Base-by-base conservation (phyloP, 2,329 filamentous ascomycete species). In the Didymella glomerata region DNA sequence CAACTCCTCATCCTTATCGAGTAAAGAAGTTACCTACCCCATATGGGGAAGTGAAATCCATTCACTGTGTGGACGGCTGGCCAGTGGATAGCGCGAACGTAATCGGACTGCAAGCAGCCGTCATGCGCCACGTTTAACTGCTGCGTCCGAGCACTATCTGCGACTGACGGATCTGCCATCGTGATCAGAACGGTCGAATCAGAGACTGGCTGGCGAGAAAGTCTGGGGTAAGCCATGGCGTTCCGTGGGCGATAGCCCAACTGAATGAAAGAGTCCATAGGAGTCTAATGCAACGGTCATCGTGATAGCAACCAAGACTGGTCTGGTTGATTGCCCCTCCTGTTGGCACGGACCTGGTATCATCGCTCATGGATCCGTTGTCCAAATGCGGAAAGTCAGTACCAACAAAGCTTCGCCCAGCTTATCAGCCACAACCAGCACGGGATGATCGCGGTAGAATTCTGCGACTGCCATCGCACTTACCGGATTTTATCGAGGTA, bases 41-140 rank as follows among this genome's bases (percentile, higher is more conserved):
- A 62, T 63, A 70, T 69, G 66, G 67, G 69, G 69, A 64, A 65
- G 69, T 66, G 59, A 60, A 66, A 69, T 71, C 69, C 69, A 69
- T 69, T 59, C 53, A 54, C 42, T 62, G 50, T 61, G 36, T 42
- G 42, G 36, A 60, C 48, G 42, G 56, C 65, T 65, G 52, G 57
- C 67, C 68, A 70, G 65, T 70, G 60, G 58, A 40, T 63, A 52
- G 65, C 47, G 36, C 41, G 57, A 64, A 70, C 69, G 69, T 71
- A 71, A 71, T 71, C 67, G 47, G 56, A 36, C 57, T 60, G 59
- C 61, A 56, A 56, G 45, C 56, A 59, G 58, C 49, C 55, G 55
- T 65, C 65, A 66, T 62, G 63, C 65, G 67, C 68, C 49, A 71
- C 62, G 63, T 50, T 57, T 55, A 46, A 27, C 53, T 55, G 41